phyloP scores from a whole-genome alignment of 2,329 filamentous ascomycete genomes.

The Penicillium brevicompactum region DNA sequence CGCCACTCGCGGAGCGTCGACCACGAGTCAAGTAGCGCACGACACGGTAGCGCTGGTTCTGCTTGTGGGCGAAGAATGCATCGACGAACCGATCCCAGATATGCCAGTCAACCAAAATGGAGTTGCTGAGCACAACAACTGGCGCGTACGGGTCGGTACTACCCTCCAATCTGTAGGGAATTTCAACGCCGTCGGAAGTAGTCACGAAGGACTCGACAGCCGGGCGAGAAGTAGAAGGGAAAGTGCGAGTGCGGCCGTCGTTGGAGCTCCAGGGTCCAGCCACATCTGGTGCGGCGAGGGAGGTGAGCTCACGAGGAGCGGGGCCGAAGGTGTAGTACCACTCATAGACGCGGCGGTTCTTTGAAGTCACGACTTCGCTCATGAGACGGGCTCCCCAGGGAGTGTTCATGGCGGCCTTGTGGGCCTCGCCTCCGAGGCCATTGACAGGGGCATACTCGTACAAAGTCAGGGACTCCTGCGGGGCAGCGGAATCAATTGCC shows the following conservation, averaged over 20 bases:
- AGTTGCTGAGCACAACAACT: constrained; percentile 75
- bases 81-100: constrained; percentile 80
- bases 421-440: constrained; percentile 66
- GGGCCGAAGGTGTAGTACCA: constrained; percentile 81
- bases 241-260: constrained; percentile 60
- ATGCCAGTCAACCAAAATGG: constrained; percentile 72
- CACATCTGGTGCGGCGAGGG: constrained; percentile 53
- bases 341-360: constrained; percentile 64
- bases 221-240: constrained; percentile 46
- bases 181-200: constrained; percentile 65
- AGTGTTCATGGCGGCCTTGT: constrained; percentile 65
- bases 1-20: constrained; percentile 50
- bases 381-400: constrained; percentile 63
- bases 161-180: constrained; percentile 77
- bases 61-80: constrained; percentile 56
- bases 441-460: constrained; percentile 73
- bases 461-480: constrained; percentile 64
- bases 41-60: constrained; percentile 66
- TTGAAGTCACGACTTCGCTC: constrained; percentile 59
- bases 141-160: constrained; percentile 67
- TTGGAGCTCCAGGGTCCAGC: constrained; percentile 56
- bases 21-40: constrained; percentile 79
- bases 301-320: constrained; percentile 67
- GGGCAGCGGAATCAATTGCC: constrained; percentile 58
- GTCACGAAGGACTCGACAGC: constrained; percentile 69